Conservation (phyloP, 2,329 filamentous ascomycete genomes). For the Coniella vitis region DNA sequence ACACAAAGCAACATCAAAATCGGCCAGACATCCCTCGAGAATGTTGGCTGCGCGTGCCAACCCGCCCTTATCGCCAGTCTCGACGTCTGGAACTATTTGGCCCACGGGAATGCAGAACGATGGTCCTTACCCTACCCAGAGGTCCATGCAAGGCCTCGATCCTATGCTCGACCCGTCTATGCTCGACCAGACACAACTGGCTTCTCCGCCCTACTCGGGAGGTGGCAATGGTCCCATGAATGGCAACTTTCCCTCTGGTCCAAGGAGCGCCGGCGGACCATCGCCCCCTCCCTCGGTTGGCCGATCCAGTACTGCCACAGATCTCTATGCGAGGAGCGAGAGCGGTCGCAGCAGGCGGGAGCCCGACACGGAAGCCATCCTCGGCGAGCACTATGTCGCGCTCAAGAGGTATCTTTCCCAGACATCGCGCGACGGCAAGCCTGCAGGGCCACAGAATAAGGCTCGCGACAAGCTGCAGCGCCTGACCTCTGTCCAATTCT, state of each 20-base stretch:
- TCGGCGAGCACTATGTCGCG: constrained; percentile 75
- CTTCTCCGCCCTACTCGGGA: constrained; percentile 64
- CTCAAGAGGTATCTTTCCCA: constrained; percentile 69
- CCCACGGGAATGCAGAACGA: constrained; percentile 57
- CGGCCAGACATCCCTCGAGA: constrained; percentile 4
- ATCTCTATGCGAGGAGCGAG: constrained; percentile 59
- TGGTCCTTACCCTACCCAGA: constrained; percentile 40
- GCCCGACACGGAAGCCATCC: constrained; percentile 56
- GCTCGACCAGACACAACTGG: constrained; percentile 47
- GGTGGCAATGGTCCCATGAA: constrained; percentile 56
- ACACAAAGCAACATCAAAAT: too few relatives aligned
- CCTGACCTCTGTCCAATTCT: constrained; percentile 86
- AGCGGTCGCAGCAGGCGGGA: constrained; percentile 53
- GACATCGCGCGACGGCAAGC: constrained; percentile 66
- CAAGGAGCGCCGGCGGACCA: constrained; percentile 54
- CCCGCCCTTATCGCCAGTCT: constrained; percentile 75
- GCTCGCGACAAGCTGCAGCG: constrained; percentile 91
- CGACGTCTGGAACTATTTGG: constrained; percentile 79
- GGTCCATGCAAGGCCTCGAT: constrained; percentile 9
- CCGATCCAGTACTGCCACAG: constrained; percentile 74
- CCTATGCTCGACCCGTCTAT: constrained; percentile 24
- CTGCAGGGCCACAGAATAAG: constrained; percentile 71
- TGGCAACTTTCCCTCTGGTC: constrained; percentile 47
- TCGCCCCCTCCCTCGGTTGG: constrained; percentile 87
- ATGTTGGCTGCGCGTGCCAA: constrained; percentile 32